Conservation (phyloP, 192 early-diverging fungal species). For the Coemansia sp. region DNA sequence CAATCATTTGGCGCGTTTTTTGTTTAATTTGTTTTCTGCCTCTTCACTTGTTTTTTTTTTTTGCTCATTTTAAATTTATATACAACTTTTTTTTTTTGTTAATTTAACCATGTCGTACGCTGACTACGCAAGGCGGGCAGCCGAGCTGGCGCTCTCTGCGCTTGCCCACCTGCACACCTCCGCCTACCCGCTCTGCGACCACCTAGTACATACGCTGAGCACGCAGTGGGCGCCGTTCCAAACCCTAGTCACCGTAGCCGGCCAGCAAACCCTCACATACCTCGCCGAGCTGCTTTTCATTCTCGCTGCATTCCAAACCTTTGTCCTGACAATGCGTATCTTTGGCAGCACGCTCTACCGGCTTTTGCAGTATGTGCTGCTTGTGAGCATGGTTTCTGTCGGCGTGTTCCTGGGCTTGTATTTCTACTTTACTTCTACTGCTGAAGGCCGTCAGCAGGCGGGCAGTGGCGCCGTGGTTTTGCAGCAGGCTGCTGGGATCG, state of each 20-base stretch:
- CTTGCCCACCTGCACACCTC: constrained; percentile 17
- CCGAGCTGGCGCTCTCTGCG: constrained; percentile 10
- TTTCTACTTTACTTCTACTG: constrained; percentile 28
- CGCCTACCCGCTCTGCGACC: constrained; percentile 27
- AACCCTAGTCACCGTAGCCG: constrained; percentile 16
- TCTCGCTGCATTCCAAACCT: constrained; percentile 10
- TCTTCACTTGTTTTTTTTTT: neutral
- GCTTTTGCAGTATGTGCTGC: constrained; percentile 20
- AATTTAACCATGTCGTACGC: constrained; percentile 21
- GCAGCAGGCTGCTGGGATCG: constrained; percentile 26
- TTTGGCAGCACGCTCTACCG: constrained; percentile 47
- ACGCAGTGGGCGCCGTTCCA: constrained; percentile 29
- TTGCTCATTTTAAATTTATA: constrained; percentile 5
- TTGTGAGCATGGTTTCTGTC: constrained; percentile 9
- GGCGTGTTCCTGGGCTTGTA: constrained; percentile 31
- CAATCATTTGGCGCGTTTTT: neutral
- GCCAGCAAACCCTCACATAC: constrained; percentile 17
- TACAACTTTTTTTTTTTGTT: neutral
- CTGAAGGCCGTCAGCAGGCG: constrained; percentile 9
- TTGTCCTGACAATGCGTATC: constrained; percentile 12
- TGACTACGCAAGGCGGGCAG: constrained; percentile 19
- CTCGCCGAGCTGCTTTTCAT: constrained; percentile 20
- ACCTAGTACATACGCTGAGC: constrained; percentile 14
- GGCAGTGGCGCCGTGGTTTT: constrained; percentile 12
- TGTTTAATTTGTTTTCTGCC: neutral